Base-by-base conservation (phyloP, 1,284 basidiomycete species). In the Chiua sp. region DNA sequence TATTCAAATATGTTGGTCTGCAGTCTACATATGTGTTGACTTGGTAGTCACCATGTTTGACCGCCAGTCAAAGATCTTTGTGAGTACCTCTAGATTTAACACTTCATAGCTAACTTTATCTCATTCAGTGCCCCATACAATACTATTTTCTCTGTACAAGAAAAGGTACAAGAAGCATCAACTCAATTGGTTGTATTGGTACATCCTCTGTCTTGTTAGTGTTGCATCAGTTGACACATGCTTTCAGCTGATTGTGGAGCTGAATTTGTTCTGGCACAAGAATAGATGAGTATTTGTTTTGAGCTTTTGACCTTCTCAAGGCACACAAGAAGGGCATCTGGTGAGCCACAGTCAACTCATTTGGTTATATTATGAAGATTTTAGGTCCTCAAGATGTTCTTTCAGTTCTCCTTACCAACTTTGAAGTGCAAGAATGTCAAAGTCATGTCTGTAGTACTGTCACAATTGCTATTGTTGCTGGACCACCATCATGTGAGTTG, bases 231-330 rank as follows among this genome's bases (percentile, higher is more conserved):
- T 55, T 60, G 37, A 72, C 2, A 20, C 50, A 10, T 62, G 55
- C 59, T 42, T 47, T 60, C 60, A 89, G 96, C 98, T 61, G 98
- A 99, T 88, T 94, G 98, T 75, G 98, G 98, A 61, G 95, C 98
- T 46, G 98, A 99, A 78, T 98, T 95, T 63, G 98, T 99, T 0
- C 96, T 96, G 32, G 97, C 98, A 26, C 88, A 97, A 72, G 98
- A 99, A 79, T 99, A 97, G 97, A 99, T 99, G 98, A 91, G 98
- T 72, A 99, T 99, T 76, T 99, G 98, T 75, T 99, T 99, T 77
- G 98, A 99, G 77, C 81, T 99, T 46, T 86, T 99, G 98, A 99
- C 72, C 82, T 99, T 47, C 85, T 99, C 70, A 99, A 99, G 77
- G 98, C 98, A 11, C 98, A 99, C 81, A 99, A 99, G 82, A 98